A percentile compares a stretch with the other conserved stretches of the same genome.
These are phyloP conservation scores for Ilex paraguariensis DNA, from an alignment of 305 asterid species.

Conservation along the genomic window DNA sequence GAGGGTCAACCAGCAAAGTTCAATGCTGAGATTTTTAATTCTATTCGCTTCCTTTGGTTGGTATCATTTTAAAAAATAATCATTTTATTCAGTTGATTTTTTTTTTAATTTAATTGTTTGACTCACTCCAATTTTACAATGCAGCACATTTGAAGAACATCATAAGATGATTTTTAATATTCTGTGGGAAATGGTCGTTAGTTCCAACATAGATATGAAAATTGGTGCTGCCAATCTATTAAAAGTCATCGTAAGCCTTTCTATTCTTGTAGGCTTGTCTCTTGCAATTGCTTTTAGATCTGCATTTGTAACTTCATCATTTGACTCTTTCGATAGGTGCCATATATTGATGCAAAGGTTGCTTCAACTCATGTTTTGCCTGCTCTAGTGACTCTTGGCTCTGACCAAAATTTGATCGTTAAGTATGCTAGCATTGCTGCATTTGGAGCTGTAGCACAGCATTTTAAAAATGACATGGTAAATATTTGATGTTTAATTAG, in stretches of 20 bases:
- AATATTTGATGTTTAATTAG: neutral
- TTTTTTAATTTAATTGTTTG: conserved; percentile 18
- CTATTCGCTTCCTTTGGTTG: conserved; percentile 94
- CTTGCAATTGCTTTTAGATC: conserved; percentile 8
- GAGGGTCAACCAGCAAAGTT: conserved; percentile 60
- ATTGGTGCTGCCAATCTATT: conserved; percentile 75
- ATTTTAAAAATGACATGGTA: conserved; percentile 88
- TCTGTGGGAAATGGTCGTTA: conserved; percentile 97
- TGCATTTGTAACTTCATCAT: conserved; percentile 10
- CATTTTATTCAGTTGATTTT: conserved; percentile 6
- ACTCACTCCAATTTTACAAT: conserved; percentile 20
- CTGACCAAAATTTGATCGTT: conserved; percentile 91
- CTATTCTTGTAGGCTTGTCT: conserved; percentile 6
- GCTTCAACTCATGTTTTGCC: conserved; percentile 92
- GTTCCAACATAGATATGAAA: conserved; percentile 64
- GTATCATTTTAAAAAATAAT: conserved; percentile 19
- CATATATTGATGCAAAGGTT: conserved; percentile 78
- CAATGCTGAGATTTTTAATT: conserved; percentile 52
- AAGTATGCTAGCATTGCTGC: conserved; percentile 96
- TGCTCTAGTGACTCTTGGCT: conserved; percentile 97
- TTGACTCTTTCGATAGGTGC: conserved; percentile 51
- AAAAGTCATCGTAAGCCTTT: conserved; percentile 79
- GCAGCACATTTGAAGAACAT: conserved; percentile 89
- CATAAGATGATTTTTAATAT: conserved; percentile 75
- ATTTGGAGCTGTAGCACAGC: conserved; percentile 96